A percentile compares a stretch with the other conserved stretches of the same genome.
Conservation (phyloP, 148 eudicot species). For the Cornus kousa region DNA sequence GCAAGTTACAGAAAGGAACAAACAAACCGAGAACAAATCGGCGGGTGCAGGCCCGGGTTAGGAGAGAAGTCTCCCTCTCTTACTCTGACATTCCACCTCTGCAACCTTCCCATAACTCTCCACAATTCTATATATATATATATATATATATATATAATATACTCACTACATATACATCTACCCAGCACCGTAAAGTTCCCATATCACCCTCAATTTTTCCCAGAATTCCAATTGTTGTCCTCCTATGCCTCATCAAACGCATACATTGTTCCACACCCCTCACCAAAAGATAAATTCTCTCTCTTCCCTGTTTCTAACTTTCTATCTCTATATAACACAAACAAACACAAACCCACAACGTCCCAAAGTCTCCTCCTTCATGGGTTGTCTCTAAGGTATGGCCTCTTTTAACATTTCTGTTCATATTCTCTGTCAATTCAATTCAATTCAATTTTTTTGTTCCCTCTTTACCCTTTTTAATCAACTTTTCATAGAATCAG, state of each 20-base stretch:
- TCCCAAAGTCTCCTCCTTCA: slow-evolving; percentile 14
- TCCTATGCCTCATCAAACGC: slow-evolving; percentile 1
- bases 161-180: no score
- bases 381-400: slow-evolving; percentile 40
- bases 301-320: not conserved
- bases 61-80: slow-evolving; percentile 52
- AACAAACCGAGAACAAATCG: slow-evolving; percentile 25
- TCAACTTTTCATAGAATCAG: not conserved
- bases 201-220: slow-evolving; percentile 14
- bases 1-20: slow-evolving; percentile 6
- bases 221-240: slow-evolving; percentile 4
- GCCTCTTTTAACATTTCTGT: not conserved
- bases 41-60: slow-evolving; percentile 33
- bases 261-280: not conserved
- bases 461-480: not conserved
- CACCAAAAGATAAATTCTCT: not conserved
- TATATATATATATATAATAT: no score
- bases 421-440: slow-evolving; percentile 1
- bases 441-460: not conserved
- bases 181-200: not conserved
- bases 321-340: slow-evolving; percentile 19
- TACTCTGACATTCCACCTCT: slow-evolving; percentile 72
- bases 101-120: not conserved
- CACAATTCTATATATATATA: not conserved
- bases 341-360: not conserved